Base-by-base conservation (phyloP, 768 basidiomycete species). In the Xerocomellus amylosporus region DNA sequence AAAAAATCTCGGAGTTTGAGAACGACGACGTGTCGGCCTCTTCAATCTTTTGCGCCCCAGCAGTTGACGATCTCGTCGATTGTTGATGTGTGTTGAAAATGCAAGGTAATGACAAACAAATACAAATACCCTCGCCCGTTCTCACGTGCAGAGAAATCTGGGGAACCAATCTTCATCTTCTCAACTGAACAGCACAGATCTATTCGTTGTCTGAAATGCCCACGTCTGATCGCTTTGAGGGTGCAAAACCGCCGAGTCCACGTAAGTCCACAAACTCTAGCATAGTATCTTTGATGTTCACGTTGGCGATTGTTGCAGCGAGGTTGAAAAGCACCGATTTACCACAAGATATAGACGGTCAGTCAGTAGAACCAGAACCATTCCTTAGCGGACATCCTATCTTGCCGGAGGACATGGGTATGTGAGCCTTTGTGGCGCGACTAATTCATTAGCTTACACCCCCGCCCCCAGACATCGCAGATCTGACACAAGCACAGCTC, bases 401-500 rank as follows among this genome's bases (percentile, higher is more conserved):
- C 36, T 50, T 69, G 28, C 68, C 59, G 0, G 68, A 69, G 31
- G 68, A 69, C 43, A 68, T 68, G 62, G 68, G 68, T 70, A 44
- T 34, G 64, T 38, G 31, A 15, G 10, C 40, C 14, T 19, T 24
- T 24, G 39, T 40, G 33, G 46, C 26, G 33, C 8, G 17, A 24
- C 33, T 30, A 8, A 6, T 34, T 26, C 14, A 28, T 41, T 10
- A 5, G 10, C 44, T 58, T 22, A 58, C 45, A 24, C n/a, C 5
- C 7, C 47, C 24, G 3, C 28, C 22, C 56, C 12, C 46, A 77
- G 75, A 76, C 51, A 58, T 75, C 20, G 50, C 60, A 30, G 66
- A 68, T 39, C 55, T 76, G 26, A 63, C 70, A 12, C 64, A 58
- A 0, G 63, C 69, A 12, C 68, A 76, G 34, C 64, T 78, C 19